Percentiles rank a stretch among this genome's conserved stretches.
These are phyloP conservation scores for Allodekkera sacchari DNA, from an alignment of 805 yeast genomes.

Conservation along the genomic window DNA sequence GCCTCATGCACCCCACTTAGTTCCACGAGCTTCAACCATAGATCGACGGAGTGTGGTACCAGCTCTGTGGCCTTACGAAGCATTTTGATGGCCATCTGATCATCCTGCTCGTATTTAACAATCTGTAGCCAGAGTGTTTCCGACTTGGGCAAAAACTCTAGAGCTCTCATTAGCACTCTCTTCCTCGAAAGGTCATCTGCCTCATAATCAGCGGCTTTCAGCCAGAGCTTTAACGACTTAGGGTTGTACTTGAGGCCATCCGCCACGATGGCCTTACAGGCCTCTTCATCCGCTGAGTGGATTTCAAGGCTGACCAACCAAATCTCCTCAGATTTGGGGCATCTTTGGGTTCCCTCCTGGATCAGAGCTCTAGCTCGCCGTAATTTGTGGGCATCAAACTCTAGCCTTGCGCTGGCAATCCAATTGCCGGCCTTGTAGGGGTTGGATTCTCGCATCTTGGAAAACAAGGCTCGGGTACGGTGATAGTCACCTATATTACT, in stretches of 20 bases:
- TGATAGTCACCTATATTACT: slow-evolving; percentile 45
- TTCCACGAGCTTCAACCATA: slow-evolving; percentile 57
- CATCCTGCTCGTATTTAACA: slow-evolving; percentile 49
- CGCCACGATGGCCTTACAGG: slow-evolving; percentile 51
- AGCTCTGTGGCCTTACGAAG: slow-evolving; percentile 59
- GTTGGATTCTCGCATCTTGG: slow-evolving; percentile 62
- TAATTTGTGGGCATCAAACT: slow-evolving; percentile 51
- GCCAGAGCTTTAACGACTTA: slow-evolving; percentile 60
- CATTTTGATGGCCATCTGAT: slow-evolving; percentile 41
- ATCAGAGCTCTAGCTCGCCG: slow-evolving; percentile 52
- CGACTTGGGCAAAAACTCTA: slow-evolving; percentile 53
- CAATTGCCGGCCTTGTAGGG: slow-evolving; percentile 72
- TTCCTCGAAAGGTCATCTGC: slow-evolving; percentile 43
- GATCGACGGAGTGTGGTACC: slow-evolving; percentile 52
- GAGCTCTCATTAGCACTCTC: slow-evolving; percentile 58
- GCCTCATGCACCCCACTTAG: slow-evolving; percentile 40
- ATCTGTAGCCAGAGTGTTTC: slow-evolving; percentile 62
- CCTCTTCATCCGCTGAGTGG: slow-evolving; percentile 34
- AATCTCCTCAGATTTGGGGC: slow-evolving; percentile 60
- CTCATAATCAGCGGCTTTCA: slow-evolving; percentile 61
- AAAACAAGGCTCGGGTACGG: slow-evolving; percentile 50
- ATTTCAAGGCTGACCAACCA: slow-evolving; percentile 79
- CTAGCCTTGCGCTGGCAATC: slow-evolving; percentile 81
- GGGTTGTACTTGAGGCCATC: slow-evolving; percentile 56
- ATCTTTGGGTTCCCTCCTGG: slow-evolving; percentile 62